phyloP scores from a whole-genome alignment of 805 yeast species.

The Hanseniaspora taiwanica region DNA sequence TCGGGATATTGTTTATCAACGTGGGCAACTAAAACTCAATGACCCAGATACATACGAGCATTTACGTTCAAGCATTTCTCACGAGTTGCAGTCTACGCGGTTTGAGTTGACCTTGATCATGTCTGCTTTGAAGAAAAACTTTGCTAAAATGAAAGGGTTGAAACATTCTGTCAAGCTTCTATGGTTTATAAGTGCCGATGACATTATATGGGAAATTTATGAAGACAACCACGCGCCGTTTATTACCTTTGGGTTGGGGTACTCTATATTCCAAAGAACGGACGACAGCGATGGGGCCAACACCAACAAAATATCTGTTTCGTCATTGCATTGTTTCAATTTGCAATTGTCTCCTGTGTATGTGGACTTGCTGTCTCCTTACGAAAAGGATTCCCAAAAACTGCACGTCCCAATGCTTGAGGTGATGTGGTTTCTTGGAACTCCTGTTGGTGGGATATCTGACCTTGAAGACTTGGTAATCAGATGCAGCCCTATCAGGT shows the following conservation, averaged over 20 bases:
- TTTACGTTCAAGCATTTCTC: slow-evolving; percentile 25
- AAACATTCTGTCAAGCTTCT: slow-evolving; percentile 24
- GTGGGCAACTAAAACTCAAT: slow-evolving; percentile 28
- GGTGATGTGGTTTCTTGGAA: slow-evolving; percentile 40
- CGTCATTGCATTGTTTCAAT: slow-evolving; percentile 39
- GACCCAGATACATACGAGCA: slow-evolving; percentile 23
- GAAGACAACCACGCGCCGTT: slow-evolving; percentile 36
- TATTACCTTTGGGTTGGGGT: slow-evolving; percentile 39
- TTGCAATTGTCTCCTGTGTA: slow-evolving; percentile 34
- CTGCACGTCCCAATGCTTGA: slow-evolving; percentile 24
- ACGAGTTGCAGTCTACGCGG: slow-evolving; percentile 22
- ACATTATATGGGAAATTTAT: slow-evolving; percentile 44
- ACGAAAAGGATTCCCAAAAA: slow-evolving; percentile 5
- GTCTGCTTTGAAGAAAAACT: slow-evolving; percentile 28
- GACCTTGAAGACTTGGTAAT: slow-evolving; percentile 39
- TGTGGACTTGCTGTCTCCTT: slow-evolving; percentile 40
- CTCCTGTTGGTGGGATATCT: slow-evolving; percentile 53
- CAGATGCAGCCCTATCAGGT: slow-evolving; percentile 37
- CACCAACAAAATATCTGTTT: slow-evolving; percentile 32
- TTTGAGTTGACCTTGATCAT: slow-evolving; percentile 30
- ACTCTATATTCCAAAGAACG: slow-evolving; percentile 33
- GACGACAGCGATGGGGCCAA: slow-evolving; percentile 43
- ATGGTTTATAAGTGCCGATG: slow-evolving; percentile 38
- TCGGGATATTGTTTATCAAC: slow-evolving; percentile 28
- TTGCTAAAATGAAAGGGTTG: slow-evolving; percentile 13